These are phyloP conservation scores for Biancaea sappan DNA, from an alignment of 306 rosid species.

Conservation along the genomic window DNA sequence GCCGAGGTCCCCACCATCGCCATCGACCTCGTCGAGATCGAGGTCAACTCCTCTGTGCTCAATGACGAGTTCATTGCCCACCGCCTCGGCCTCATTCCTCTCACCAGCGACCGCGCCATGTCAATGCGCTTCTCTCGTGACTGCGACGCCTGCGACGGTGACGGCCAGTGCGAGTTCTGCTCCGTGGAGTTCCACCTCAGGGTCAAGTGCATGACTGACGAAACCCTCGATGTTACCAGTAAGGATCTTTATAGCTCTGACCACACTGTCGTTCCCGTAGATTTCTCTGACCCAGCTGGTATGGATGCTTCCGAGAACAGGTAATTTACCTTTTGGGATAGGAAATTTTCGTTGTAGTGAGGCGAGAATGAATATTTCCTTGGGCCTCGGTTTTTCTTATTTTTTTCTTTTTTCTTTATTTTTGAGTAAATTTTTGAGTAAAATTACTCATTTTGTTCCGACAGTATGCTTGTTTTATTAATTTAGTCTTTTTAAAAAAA, in stretches of 20 bases:
- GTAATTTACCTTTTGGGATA: conserved; percentile 33
- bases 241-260: conserved; percentile 84
- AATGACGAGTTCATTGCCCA: conserved; percentile 96
- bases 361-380: too few species aligned
- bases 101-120: conserved; percentile 91
- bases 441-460: too few species aligned
- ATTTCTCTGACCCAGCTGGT: conserved; percentile 62
- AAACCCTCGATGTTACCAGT: conserved; percentile 86
- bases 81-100: conserved; percentile 89
- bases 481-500: too few species aligned
- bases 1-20: conserved; percentile 95
- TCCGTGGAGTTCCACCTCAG: conserved; percentile 95
- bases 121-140: conserved; percentile 98
- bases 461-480: too few species aligned
- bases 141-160: conserved; percentile 98
- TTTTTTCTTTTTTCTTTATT: too few species aligned
- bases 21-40: conserved; percentile 91
- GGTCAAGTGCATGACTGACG: conserved; percentile 72
- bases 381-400: too few species aligned
- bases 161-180: conserved; percentile 97
- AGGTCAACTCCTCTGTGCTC: conserved; percentile 92
- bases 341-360: not conserved
- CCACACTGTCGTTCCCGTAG: conserved; percentile 91
- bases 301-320: conserved; percentile 54
- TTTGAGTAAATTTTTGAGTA: too few species aligned